These are phyloP conservation scores for Gypsophila paniculata DNA, from an alignment of 179 eudicot genomes.

Conservation along the genomic window DNA sequence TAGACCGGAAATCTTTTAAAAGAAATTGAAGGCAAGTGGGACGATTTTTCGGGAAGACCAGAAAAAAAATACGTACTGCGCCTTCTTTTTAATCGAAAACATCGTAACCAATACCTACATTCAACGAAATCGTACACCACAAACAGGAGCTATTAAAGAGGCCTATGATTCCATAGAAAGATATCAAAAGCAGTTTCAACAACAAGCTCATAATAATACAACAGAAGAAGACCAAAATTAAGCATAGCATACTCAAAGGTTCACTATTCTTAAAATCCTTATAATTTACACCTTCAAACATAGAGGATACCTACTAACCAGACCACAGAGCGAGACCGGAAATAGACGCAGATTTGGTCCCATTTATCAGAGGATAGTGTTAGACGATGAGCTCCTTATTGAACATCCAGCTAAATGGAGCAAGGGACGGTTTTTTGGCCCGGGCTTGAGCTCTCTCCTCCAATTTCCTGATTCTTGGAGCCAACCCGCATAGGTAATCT, in stretches of 20 bases:
- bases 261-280: constrained; percentile 5
- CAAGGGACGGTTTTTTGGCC: constrained; percentile 35
- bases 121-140: too few relatives aligned
- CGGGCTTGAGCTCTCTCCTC: constrained; percentile 49
- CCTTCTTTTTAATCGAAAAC: too few relatives aligned
- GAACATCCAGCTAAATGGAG: constrained; percentile 47
- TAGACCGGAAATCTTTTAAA: too few relatives aligned
- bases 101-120: too few relatives aligned
- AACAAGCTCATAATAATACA: constrained; percentile 20
- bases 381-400: constrained; percentile 32
- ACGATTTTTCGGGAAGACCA: too few relatives aligned
- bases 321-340: neutral
- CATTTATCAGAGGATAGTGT: neutral
- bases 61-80: too few relatives aligned
- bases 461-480: constrained; percentile 45
- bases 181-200: too few relatives aligned
- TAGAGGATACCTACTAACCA: constrained; percentile 12
- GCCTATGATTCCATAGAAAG: too few relatives aligned
- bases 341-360: too few relatives aligned
- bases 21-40: too few relatives aligned
- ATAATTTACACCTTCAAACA: constrained; percentile 24
- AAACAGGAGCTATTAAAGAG: too few relatives aligned
- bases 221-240: constrained; percentile 17
- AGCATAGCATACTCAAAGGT: constrained; percentile 13
- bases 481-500: constrained; percentile 38